phyloP scores from a whole-genome alignment of 2,329 filamentous ascomycete species.

The Fusarium tanahbumbuense region DNA sequence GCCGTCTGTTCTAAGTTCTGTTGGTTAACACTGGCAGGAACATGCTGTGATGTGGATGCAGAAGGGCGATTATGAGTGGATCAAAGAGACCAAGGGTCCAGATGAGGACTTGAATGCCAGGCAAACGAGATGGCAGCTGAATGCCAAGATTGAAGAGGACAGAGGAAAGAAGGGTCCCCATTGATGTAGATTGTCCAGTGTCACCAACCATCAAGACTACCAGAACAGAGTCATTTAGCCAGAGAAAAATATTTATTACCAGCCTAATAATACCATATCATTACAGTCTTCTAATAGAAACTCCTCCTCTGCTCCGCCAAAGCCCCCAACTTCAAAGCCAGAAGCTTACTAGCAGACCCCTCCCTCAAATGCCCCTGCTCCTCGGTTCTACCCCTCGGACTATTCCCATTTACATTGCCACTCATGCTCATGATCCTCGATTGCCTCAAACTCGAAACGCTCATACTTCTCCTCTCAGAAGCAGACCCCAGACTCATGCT shows the following conservation, averaged over 20 bases:
- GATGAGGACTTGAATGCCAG: conserved; percentile 11
- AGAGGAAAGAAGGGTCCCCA: no score
- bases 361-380: conserved; percentile 4
- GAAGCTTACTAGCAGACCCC: conserved; percentile 20
- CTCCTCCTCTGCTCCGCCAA: conserved; percentile 14
- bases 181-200: no score
- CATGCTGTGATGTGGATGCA: not conserved
- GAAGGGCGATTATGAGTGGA: conserved; percentile 13
- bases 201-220: no score
- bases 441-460: not conserved
- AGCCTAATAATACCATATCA: accelerated
- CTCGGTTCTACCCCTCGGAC: not conserved
- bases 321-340: conserved; percentile 38
- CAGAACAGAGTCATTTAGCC: no score
- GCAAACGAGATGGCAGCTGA: conserved; percentile 9
- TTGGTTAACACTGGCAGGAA: not conserved
- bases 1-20: no score
- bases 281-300: not conserved
- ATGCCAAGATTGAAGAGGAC: not conserved
- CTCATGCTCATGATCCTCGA: conserved; percentile 3
- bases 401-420: not conserved
- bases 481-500: conserved; percentile 1
- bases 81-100: not conserved
- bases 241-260: not conserved
- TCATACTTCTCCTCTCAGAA: conserved; percentile 19